Evolutionary conservation across 176 grass and related monocot species (phyloP).

Genomic region (Bromus sterilis): DNA sequence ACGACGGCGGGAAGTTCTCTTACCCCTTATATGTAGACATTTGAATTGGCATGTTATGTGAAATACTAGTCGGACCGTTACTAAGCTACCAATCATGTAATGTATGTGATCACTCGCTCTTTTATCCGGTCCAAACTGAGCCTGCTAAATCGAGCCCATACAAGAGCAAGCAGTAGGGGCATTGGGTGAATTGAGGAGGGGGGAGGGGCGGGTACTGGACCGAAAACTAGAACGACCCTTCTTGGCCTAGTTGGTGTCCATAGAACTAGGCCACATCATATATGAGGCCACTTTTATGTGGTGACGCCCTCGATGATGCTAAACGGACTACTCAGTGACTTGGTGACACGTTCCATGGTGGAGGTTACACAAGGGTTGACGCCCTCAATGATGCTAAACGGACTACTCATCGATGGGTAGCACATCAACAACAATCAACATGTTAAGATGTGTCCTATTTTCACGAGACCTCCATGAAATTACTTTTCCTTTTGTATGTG

Average conservation of each 20-base stretch:
- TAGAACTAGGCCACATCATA: not conserved
- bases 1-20: not conserved
- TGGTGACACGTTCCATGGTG: not conserved
- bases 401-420: not conserved
- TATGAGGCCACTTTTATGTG: not conserved
- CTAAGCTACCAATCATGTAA: not conserved
- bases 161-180: not conserved
- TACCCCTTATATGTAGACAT: not conserved
- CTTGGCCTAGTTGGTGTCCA: not conserved
- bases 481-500: no score
- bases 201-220: not conserved
- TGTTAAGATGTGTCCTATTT: not conserved
- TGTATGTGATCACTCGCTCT: not conserved
- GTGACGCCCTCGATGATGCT: not conserved
- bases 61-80: not conserved
- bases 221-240: not conserved
- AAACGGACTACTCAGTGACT: not conserved
- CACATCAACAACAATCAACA: not conserved
- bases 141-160: not conserved
- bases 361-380: not conserved
- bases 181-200: not conserved
- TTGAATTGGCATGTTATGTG: not conserved
- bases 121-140: not conserved
- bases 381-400: not conserved
- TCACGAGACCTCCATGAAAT: not conserved